Percentiles rank a stretch among this genome's conserved stretches.
Evolutionary conservation across 2,329 filamentous ascomycete genomes (phyloP).

Genomic region (Aspergillus fijiensis): DNA sequence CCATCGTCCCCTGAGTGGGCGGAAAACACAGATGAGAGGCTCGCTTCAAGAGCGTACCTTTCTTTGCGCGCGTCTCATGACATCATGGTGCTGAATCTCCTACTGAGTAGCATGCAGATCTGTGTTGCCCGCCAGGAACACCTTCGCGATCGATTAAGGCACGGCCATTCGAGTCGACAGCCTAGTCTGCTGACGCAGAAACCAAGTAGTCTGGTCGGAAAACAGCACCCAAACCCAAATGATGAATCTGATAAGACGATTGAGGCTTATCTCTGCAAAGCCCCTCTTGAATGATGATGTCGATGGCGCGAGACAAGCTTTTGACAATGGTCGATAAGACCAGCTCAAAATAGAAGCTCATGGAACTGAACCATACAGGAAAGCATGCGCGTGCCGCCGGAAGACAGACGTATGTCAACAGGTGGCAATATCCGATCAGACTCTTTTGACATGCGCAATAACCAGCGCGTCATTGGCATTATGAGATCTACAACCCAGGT

Average conservation of each 20-base stretch:
- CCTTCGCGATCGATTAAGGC: not conserved
- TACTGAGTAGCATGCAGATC: not conserved
- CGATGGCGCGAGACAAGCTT: constrained; percentile 5
- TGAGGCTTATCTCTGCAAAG: no score
- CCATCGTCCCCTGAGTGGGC: not conserved
- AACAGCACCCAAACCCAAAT: no score
- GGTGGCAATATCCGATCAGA: not conserved
- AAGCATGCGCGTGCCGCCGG: not conserved
- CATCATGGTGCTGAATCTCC: not conserved
- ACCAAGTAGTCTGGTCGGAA: not conserved
- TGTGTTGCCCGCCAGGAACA: not conserved
- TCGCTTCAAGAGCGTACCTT: not conserved
- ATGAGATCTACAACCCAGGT: not conserved
- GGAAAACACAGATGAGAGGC: not conserved
- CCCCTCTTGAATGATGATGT: not conserved
- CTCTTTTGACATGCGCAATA: not conserved
- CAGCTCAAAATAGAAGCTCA: not conserved
- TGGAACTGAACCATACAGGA: not conserved
- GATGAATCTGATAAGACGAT: no score
- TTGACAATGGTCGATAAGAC: not conserved
- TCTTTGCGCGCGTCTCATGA: not conserved
- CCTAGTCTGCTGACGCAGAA: not conserved
- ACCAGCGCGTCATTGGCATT: not conserved
- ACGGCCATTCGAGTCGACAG: not conserved
- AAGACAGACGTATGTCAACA: not conserved